Percentiles rank a stretch among this genome's conserved stretches.
phyloP scores from a whole-genome alignment of 2,329 filamentous ascomycete genomes.

The Chrysoporthe cubensis region DNA sequence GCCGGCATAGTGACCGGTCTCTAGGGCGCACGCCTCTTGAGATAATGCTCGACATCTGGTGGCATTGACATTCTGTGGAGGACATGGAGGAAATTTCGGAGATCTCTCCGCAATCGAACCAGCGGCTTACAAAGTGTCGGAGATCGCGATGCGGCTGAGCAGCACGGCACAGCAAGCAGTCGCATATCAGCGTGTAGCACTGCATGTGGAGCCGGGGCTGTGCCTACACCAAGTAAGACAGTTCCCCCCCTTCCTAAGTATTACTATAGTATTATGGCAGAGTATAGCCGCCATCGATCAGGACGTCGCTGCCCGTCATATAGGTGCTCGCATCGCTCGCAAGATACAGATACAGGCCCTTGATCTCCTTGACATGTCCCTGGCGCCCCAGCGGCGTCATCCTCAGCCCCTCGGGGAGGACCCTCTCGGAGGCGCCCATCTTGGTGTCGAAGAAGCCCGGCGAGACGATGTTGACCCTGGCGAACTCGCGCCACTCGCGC shows the following conservation, averaged over 20 bases:
- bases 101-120: not conserved
- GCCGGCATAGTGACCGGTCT: not conserved
- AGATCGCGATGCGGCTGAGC: not conserved
- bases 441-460: constrained; percentile 56
- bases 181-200: not conserved
- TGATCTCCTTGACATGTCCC: constrained; percentile 67
- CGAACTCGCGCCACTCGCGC: constrained; percentile 45
- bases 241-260: not conserved
- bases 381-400: constrained; percentile 59
- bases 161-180: not conserved
- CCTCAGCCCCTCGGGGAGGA: constrained; percentile 50
- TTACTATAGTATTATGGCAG: constrained; percentile 18
- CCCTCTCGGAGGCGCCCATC: constrained; percentile 51
- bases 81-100: not conserved
- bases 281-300: constrained; percentile 48
- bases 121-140: not conserved
- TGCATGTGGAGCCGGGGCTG: not conserved
- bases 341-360: constrained; percentile 60
- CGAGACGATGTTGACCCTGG: constrained; percentile 26
- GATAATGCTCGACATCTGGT: too few relatives aligned
- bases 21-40: too few relatives aligned
- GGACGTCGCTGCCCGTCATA: constrained; percentile 53
- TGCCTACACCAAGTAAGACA: too few relatives aligned
- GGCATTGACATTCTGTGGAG: not conserved
- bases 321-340: constrained; percentile 56